These are phyloP conservation scores for Xerocomus cyaneibrunnescens DNA, from an alignment of 1,284 basidiomycete genomes.

Conservation along the genomic window DNA sequence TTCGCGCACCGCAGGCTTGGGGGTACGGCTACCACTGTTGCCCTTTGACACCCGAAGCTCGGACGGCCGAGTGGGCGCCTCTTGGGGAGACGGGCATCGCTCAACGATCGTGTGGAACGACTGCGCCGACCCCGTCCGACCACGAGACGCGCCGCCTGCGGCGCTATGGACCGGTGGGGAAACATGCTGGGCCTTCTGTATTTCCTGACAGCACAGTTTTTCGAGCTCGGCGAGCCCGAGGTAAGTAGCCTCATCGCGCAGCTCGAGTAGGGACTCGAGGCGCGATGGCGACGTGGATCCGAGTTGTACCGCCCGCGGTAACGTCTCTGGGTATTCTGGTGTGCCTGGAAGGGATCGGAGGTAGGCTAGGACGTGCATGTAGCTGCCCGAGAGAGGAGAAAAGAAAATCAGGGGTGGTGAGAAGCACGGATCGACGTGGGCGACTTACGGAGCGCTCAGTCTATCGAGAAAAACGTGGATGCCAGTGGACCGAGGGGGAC, in stretches of 20 bases:
- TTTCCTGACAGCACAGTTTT: conserved; percentile 64
- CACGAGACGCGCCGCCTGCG: background rate
- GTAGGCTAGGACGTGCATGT: conserved; percentile 65
- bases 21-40: background rate
- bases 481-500: conserved; percentile 46
- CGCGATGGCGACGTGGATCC: conserved; percentile 46
- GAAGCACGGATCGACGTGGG: background rate
- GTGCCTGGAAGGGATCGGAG: conserved; percentile 54
- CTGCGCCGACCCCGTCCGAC: conserved; percentile 47
- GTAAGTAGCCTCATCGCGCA: conserved; percentile 72
- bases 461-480: conserved; percentile 80
- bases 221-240: conserved; percentile 62
- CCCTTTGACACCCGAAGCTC: conserved; percentile 11
- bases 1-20: conserved; percentile 1
- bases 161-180: background rate
- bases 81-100: conserved; percentile 22
- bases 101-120: conserved; percentile 50
- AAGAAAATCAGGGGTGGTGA: conserved; percentile 3
- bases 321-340: conserved; percentile 46
- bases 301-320: conserved; percentile 61
- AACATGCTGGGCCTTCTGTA: conserved; percentile 45
- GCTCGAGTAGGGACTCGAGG: conserved; percentile 64
- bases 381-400: conserved; percentile 41
- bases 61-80: conserved; percentile 2
- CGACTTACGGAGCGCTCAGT: conserved; percentile 70